phyloP scores from a whole-genome alignment of 2,329 filamentous ascomycete species.

The Xylaria sp. region DNA sequence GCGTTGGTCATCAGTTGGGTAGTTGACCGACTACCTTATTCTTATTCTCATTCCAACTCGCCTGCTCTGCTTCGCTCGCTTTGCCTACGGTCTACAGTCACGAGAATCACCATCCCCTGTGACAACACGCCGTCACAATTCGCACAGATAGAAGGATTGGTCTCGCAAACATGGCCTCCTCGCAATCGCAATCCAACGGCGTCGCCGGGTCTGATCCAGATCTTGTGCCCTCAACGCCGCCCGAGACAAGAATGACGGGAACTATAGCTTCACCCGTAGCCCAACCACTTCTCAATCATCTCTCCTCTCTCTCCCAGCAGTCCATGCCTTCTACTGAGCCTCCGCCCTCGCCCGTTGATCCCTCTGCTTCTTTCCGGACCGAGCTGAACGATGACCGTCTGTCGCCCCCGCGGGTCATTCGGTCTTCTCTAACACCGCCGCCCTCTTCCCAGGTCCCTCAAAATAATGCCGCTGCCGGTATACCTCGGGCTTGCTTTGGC shows the following conservation, averaged over 20 bases:
- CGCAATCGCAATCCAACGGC: constrained; percentile 42
- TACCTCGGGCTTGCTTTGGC: constrained; percentile 42
- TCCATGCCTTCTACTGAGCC: constrained; percentile 64
- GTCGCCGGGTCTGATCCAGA: constrained; percentile 28
- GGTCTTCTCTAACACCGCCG: constrained; percentile 63
- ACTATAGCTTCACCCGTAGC: constrained; percentile 3
- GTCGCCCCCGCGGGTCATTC: constrained; percentile 53
- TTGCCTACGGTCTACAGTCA: neutral
- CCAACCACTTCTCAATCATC: constrained; percentile 20
- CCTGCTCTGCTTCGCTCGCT: neutral
- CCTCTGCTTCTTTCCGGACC: constrained; percentile 55
- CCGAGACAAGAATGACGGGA: constrained; percentile 13
- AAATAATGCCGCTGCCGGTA: constrained; percentile 35
- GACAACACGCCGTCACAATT: neutral
- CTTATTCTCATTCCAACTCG: neutral
- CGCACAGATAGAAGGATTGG: constrained; percentile 21
- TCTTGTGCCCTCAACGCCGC: constrained; percentile 38
- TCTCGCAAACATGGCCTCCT: constrained; percentile 44
- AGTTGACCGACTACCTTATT: neutral
- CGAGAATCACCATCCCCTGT: neutral
- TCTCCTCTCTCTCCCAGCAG: constrained; percentile 52
- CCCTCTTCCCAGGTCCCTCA: constrained; percentile 58
- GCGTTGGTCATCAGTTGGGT: neutral
- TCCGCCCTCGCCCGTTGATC: constrained; percentile 59
- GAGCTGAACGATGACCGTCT: constrained; percentile 56